Evolutionary conservation across 371 early-diverging fungal species (phyloP), one percentile per base, ranked within the genome.

Genomic region (Chytridiales sp.): DNA sequence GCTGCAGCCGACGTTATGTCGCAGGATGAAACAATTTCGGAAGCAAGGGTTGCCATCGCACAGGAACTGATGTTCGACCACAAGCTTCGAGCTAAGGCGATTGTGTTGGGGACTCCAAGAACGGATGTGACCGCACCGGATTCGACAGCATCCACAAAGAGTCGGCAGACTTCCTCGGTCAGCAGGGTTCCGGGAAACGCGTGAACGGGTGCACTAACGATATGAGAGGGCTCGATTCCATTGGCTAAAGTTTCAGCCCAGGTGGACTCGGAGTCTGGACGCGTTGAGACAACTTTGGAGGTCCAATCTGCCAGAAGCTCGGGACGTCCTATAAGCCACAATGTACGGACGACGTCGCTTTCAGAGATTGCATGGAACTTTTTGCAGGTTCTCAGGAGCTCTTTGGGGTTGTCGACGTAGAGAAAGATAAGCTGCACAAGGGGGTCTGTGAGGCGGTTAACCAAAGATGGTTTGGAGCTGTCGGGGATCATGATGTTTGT

Each of bases 321-420:
- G 5, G 22, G 30, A 32, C 32, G 17, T 27, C 27, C 8, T 26
- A n/a, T 8, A 11, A 48, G 49, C 49, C 49, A 48, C 13, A 32
- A 17, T 6, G 27, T 19, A 6, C 49, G 49, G 32, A 48, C 27
- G 13, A 48, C 27, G 9, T 48, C 49, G 30, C 32, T 48, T 9
- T 9, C 17, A 6, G 24, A 11, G 9, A 48, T 48, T 6, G 30
- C 13, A 13, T 27, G 13, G 13, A 48, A 24, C 27, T 6, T 8
- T 15, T n/a, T 22, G 27, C 49, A 48, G 8, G 27, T 48, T 13
- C 9, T 13, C 6, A 19, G 30, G 8, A 48, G 49, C 19, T 48
- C 49, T 11, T 9, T 13, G 8, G 49, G 49, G 26, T n/a, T n/a
- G 11, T 48, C 49, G 13, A 48, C 49, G 27, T 30, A 48, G 24